Evolutionary conservation across 2,329 filamentous ascomycete genomes (phyloP).

Genomic region (Coleophoma crateriformis): DNA sequence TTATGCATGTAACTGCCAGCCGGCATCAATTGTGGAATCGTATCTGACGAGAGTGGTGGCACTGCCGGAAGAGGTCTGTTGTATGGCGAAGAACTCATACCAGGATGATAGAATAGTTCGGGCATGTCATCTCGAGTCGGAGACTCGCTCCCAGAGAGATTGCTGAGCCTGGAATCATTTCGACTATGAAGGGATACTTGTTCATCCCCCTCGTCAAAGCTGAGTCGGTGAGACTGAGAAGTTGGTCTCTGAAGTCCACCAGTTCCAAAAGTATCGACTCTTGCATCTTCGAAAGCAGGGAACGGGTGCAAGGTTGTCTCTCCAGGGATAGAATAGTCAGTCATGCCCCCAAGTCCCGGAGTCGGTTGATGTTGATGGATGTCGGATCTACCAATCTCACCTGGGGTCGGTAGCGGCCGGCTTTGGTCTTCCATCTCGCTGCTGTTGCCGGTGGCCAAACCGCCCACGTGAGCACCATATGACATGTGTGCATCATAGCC

Average conservation of each 20-base stretch:
- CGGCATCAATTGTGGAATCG: conserved; percentile 40
- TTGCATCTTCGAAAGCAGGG: conserved; percentile 35
- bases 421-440: conserved; percentile 35
- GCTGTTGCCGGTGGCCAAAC: conserved; percentile 24
- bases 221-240: conserved; percentile 67
- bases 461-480: conserved; percentile 44
- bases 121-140: conserved; percentile 69
- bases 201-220: conserved; percentile 93
- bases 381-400: conserved; percentile 27
- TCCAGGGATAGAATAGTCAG: conserved; percentile 34
- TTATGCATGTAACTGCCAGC: conserved; percentile 55
- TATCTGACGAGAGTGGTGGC: conserved; percentile 41
- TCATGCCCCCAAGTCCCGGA: conserved; percentile 25
- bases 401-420: conserved; percentile 43
- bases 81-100: conserved; percentile 56
- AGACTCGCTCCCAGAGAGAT: conserved; percentile 52
- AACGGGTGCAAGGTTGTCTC: conserved; percentile 53
- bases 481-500: conserved; percentile 59
- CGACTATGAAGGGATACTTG: conserved; percentile 50
- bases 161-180: conserved; percentile 35
- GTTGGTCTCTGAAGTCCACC: conserved; percentile 78
- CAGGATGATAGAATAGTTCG: conserved; percentile 92
- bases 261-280: conserved; percentile 82
- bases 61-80: conserved; percentile 61
- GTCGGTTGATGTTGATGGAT: conserved; percentile 18